phyloP scores from a whole-genome alignment of 371 early-diverging fungal genomes.

The Syncephalis fuscata region DNA sequence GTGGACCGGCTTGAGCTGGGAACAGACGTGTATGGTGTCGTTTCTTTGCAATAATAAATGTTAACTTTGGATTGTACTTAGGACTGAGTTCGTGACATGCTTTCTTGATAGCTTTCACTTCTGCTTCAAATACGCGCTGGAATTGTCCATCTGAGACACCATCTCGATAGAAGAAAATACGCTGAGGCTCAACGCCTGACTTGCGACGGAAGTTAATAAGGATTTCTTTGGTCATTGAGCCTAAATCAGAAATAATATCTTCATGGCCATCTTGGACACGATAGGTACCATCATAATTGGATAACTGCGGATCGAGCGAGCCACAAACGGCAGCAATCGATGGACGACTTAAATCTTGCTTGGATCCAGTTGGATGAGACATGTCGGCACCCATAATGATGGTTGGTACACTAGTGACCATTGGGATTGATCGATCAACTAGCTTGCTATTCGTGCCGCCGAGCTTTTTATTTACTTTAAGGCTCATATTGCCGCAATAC shows the following conservation, averaged over 20 bases:
- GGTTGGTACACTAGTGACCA: constrained; percentile 39
- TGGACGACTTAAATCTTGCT: constrained; percentile 16
- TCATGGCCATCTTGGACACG: constrained; percentile 43
- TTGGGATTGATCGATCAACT: constrained; percentile 2
- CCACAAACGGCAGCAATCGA: constrained; percentile 75
- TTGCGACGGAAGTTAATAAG: constrained; percentile 60
- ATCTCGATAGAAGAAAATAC: constrained; percentile 90
- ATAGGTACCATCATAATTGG: constrained; percentile 46
- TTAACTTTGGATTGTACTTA: constrained; percentile 66
- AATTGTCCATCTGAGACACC: constrained; percentile 90
- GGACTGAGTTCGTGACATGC: constrained; percentile 54
- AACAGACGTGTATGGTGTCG: constrained; percentile 93
- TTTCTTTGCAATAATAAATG: constrained; percentile 89
- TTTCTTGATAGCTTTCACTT: constrained; percentile 57
- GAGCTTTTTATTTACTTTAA: constrained; percentile 53
- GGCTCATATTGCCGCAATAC: constrained; percentile 31
- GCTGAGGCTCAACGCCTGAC: constrained; percentile 50
- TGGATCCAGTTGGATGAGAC: constrained; percentile 44
- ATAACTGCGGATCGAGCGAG: constrained; percentile 47
- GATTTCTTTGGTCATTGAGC: constrained; percentile 65
- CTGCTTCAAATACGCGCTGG: constrained; percentile 49
- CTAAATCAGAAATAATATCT: constrained; percentile 79
- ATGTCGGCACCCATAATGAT: constrained; percentile 79
- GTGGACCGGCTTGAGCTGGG: constrained; percentile 41
- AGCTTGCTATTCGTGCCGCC: constrained; percentile 34